phyloP scores from a whole-genome alignment of 768 basidiomycete species.

The Tricholoma sp. region DNA sequence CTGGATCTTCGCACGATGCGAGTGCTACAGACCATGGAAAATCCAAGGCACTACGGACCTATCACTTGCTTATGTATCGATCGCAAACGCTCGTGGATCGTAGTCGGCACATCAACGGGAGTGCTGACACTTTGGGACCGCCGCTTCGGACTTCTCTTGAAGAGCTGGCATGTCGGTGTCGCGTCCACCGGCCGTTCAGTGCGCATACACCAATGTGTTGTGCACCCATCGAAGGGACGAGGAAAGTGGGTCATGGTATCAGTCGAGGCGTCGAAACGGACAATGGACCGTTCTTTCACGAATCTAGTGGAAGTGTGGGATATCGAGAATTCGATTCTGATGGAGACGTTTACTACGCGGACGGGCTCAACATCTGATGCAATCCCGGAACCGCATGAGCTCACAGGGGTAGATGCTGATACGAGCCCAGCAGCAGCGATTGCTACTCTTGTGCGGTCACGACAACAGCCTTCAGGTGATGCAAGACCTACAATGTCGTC shows the following conservation, averaged over 20 bases:
- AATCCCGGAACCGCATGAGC: conserved; percentile 47
- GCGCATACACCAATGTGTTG: conserved; percentile 65
- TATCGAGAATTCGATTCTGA: conserved; percentile 71
- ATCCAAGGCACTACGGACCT: conserved; percentile 82
- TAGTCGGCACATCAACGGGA: conserved; percentile 84
- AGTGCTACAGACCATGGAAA: conserved; percentile 69
- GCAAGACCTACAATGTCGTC: conserved; percentile 16
- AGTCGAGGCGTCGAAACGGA: conserved; percentile 48
- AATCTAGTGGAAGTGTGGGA: conserved; percentile 88
- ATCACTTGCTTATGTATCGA: conserved; percentile 85
- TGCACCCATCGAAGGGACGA: conserved; percentile 84
- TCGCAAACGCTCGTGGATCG: conserved; percentile 79
- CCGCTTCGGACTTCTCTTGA: conserved; percentile 84
- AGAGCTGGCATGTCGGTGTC: conserved; percentile 77
- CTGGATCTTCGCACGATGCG: conserved; percentile 86
- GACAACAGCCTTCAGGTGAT: conserved; percentile 32
- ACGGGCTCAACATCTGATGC: conserved; percentile 42
- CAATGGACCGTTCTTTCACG: conserved; percentile 36
- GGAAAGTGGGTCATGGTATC: conserved; percentile 92
- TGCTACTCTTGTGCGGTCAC: conserved; percentile 71
- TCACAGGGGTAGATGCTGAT: conserved; percentile 52
- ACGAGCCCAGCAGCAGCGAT: conserved; percentile 68
- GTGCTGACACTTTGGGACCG: conserved; percentile 91
- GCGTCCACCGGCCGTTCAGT: conserved; percentile 46
- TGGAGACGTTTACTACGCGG: conserved; percentile 74